Conservation (phyloP, 2,329 filamentous ascomycete genomes). For the Alternaria consortialis region DNA sequence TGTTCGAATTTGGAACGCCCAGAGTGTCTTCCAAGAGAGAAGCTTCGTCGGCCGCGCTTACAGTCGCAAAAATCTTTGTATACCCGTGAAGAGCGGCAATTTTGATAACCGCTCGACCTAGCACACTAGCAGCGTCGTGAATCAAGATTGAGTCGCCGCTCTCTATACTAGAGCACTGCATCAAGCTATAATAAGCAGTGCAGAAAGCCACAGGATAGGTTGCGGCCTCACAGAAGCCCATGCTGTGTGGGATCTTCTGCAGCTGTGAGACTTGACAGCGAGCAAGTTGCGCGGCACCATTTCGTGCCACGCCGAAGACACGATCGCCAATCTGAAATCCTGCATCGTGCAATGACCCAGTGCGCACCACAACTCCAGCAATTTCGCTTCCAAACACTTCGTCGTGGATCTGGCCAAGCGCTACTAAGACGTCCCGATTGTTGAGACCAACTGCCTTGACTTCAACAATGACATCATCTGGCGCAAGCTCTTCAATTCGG, state of each 20-base stretch:
- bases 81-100: constrained; percentile 1
- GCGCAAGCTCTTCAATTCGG: constrained; percentile 1
- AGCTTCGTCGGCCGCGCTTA: constrained; percentile 17
- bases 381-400: constrained; percentile 23
- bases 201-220: constrained; percentile 17
- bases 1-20: constrained; percentile 30
- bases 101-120: constrained; percentile 8
- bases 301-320: constrained; percentile 19
- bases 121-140: constrained; percentile 4
- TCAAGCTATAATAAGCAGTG: constrained; percentile 6
- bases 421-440: constrained; percentile 27
- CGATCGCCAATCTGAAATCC: constrained; percentile 14
- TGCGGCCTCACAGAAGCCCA: constrained; percentile 27
- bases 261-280: constrained; percentile 19
- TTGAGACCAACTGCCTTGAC: constrained; percentile 29
- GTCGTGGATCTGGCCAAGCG: constrained; percentile 38
- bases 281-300: constrained; percentile 12
- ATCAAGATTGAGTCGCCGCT: constrained; percentile 4
- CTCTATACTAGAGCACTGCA: not conserved
- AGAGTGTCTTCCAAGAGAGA: constrained; percentile 10
- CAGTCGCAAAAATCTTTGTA: constrained; percentile 19
- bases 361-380: constrained; percentile 26
- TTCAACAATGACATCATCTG: constrained; percentile 27
- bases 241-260: constrained; percentile 11
- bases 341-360: not conserved